These are phyloP conservation scores for Sordaria brevicollis DNA, from an alignment of 495 filamentous ascomycete genomes.

Conservation along the genomic window DNA sequence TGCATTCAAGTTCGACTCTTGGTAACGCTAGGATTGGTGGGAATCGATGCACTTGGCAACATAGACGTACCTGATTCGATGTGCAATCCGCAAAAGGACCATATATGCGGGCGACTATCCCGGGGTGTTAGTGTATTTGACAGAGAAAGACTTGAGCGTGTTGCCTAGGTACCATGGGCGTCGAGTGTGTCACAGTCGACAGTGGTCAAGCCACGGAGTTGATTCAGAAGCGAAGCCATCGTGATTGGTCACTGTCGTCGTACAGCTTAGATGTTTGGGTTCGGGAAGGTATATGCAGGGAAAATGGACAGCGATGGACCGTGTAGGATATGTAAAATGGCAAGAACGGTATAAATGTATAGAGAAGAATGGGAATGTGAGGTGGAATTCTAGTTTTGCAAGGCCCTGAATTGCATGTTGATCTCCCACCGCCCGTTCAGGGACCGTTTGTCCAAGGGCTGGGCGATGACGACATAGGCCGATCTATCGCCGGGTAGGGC, in stretches of 20 bases:
- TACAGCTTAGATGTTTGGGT: neutral
- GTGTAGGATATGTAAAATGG: neutral
- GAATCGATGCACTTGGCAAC: neutral
- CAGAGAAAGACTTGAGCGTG: neutral
- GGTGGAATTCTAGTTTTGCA: neutral
- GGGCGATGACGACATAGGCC: neutral
- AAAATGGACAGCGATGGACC: neutral
- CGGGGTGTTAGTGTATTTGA: neutral
- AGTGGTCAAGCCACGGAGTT: constrained; percentile 35
- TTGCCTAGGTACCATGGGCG: constrained; percentile 35
- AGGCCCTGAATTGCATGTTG: neutral
- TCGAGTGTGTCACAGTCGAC: constrained; percentile 56
- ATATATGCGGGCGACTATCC: constrained; percentile 40
- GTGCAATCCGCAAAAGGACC: constrained; percentile 57
- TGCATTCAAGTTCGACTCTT: neutral
- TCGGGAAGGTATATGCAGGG: neutral
- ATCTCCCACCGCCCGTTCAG: neutral
- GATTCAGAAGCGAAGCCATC: constrained; percentile 20
- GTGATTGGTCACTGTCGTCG: neutral
- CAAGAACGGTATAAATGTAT: neutral
- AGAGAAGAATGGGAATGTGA: neutral
- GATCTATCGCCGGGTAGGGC: neutral
- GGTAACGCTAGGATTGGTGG: neutral
- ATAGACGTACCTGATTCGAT: constrained; percentile 47
- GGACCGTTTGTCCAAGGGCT: neutral